Conservation (phyloP, 768 basidiomycete genomes). For the Atractiella rhizophila region DNA sequence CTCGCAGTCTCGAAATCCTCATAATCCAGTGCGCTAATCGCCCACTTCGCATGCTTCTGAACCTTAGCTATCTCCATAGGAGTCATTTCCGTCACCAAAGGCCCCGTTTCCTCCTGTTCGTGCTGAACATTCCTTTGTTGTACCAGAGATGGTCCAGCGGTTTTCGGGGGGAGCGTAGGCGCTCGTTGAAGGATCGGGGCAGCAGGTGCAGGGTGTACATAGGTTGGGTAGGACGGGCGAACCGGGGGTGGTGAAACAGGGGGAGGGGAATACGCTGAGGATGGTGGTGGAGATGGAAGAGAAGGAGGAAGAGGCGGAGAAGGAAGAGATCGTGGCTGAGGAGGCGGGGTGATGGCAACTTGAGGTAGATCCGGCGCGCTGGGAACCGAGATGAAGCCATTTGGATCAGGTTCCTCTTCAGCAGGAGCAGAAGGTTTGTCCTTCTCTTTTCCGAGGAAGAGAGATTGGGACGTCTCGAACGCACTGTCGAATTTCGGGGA, state of each 20-base stretch:
- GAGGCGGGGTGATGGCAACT: neutral
- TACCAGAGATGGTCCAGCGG: conserved; percentile 7
- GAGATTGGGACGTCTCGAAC: conserved; percentile 7
- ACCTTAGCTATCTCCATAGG: conserved; percentile 39
- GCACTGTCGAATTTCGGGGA: conserved; percentile 8
- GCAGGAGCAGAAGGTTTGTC: too few relatives aligned
- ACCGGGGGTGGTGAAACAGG: neutral
- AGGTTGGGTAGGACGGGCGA: neutral
- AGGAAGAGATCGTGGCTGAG: conserved; percentile 8
- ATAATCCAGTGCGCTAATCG: conserved; percentile 77
- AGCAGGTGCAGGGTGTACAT: neutral
- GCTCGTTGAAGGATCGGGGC: neutral
- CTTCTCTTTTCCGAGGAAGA: too few relatives aligned
- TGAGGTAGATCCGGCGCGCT: conserved; percentile 1
- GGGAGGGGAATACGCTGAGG: neutral
- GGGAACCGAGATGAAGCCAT: neutral
- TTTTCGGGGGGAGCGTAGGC: conserved; percentile 10
- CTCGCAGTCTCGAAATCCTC: too few relatives aligned
- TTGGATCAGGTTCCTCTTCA: too few relatives aligned
- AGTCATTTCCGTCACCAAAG: conserved; percentile 7
- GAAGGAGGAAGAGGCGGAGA: conserved; percentile 4
- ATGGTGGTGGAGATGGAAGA: conserved; percentile 7
- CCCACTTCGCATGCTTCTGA: conserved; percentile 80
- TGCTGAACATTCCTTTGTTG: neutral
- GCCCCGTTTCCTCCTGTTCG: neutral